Evolutionary conservation across 768 basidiomycete species (phyloP), one percentile per base, ranked within the genome.

Genomic region (Leucocoprinus birnbaumii): DNA sequence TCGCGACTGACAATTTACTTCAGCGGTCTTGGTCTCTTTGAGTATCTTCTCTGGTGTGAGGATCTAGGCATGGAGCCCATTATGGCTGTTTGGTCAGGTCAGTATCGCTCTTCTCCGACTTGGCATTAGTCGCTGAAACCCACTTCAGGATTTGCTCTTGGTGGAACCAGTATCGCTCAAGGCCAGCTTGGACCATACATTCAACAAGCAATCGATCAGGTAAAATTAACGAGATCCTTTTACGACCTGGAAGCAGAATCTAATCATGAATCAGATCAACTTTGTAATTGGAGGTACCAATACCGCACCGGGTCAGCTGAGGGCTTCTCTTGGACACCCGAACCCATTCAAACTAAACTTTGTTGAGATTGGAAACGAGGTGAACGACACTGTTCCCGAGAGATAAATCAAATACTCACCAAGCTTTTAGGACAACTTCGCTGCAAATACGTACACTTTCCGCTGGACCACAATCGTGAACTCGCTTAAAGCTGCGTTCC

Each of bases 1-100:
- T 10, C 0, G 5, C 3, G 13, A 7, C 14, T 40, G 3, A 27
- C 24, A 46, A 16, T 10, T 22, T 49, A 7, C 16, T 27, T 31
- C 40, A 83, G 80, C 35, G 84, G 84, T 37, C 68, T 84, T 3
- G 84, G 84, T 24, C 65, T 85, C 0, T 65, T 80, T 3, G 84
- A 85, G 53, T 85, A 83, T 61, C 66, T 86, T 45, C 62, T 75
- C 35, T 77, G 80, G 73, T 79, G 81, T 52, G 83, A 87, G 62
- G 84, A 85, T 57, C 62, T 82, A 59, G 75, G 73, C 3, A 80
- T 82, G 78, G 75, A 79, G 55, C 76, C 82, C 4, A 82, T 86
- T 61, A 83, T 86, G 82, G 84, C 80, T 21, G 77, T 86, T 42
- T 85, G 79, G 80, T 73, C 80, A 56, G 82, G 81, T 74, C 45